Conservation (phyloP, 805 yeast species). For the Myxozyma monticola region DNA sequence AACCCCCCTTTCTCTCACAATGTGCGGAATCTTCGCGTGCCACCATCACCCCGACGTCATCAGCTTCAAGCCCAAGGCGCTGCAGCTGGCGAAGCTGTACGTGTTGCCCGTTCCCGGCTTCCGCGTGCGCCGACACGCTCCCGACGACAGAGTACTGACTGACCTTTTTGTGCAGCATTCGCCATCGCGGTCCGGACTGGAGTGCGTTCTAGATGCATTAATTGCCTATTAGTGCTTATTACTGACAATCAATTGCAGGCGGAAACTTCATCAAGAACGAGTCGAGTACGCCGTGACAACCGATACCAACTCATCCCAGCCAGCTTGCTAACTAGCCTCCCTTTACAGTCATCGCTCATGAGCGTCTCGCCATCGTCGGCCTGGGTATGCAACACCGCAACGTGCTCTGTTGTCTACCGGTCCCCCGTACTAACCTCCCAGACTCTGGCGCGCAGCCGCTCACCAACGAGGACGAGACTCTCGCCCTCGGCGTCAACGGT, state of each 20-base stretch:
- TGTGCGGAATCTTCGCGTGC: conserved; percentile 99
- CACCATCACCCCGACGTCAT: conserved; percentile 78
- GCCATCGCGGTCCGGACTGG: conserved; percentile 99
- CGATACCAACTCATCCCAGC: background rate
- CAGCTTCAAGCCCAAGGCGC: conserved; percentile 80
- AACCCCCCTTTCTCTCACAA: no score
- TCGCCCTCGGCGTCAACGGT: conserved; percentile 86
- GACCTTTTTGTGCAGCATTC: conserved; percentile 64
- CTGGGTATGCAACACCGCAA: conserved; percentile 46
- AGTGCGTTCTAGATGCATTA: conserved; percentile 11
- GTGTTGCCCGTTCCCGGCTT: no score
- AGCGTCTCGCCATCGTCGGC: conserved; percentile 96
- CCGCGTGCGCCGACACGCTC: background rate
- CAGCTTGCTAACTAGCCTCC: conserved; percentile 5
- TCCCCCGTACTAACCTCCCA: conserved; percentile 42
- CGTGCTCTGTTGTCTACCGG: background rate
- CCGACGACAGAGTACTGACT: background rate
- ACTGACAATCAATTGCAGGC: no score
- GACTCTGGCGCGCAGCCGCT: conserved; percentile 99
- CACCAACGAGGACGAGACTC: conserved; percentile 71
- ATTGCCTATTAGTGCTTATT: background rate
- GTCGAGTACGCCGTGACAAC: conserved; percentile 46
- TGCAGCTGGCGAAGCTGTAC: conserved; percentile 71
- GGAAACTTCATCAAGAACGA: conserved; percentile 80
- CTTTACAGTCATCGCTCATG: conserved; percentile 69